A percentile compares a stretch with the other conserved stretches of the same genome.
These are phyloP conservation scores for Colletotrichum ledebouriae DNA, from an alignment of 2,329 filamentous ascomycete genomes.

Conservation along the genomic window DNA sequence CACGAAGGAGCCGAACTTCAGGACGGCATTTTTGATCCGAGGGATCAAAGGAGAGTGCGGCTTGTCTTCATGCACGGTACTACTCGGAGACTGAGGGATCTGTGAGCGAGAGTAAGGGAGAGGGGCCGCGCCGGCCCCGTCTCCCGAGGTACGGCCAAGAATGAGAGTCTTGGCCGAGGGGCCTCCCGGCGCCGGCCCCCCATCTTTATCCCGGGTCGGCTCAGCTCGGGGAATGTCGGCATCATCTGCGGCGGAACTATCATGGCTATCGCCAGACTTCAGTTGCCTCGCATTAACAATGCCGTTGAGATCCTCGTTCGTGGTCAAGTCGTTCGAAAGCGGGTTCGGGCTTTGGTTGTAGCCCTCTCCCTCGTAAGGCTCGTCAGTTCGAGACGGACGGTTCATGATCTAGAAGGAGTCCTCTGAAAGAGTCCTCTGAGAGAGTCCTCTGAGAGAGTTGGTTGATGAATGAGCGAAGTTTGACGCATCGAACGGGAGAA, in stretches of 20 bases:
- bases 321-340: slow-evolving; percentile 62
- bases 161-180: slow-evolving; percentile 25
- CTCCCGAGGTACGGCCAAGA: slow-evolving; percentile 40
- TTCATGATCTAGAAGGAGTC: slow-evolving; percentile 31
- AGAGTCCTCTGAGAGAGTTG: background rate
- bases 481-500: background rate
- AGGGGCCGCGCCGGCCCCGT: slow-evolving; percentile 30
- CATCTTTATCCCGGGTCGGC: background rate
- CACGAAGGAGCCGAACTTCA: slow-evolving; percentile 69
- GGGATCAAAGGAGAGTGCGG: background rate
- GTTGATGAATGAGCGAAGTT: slow-evolving; percentile 9
- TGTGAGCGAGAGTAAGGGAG: slow-evolving; percentile 37
- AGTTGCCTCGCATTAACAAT: slow-evolving; percentile 52
- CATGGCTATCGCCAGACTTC: slow-evolving; percentile 7
- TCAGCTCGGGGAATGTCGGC: slow-evolving; percentile 9
- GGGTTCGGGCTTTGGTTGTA: slow-evolving; percentile 63
- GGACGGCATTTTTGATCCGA: slow-evolving; percentile 48
- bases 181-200: background rate
- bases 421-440: background rate
- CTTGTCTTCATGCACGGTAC: slow-evolving; percentile 5
- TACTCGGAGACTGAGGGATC: background rate
- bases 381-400: slow-evolving; percentile 43
- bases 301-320: slow-evolving; percentile 60
- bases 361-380: slow-evolving; percentile 46
- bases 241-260: slow-evolving; percentile 13